Conservation (phyloP, 345 rosid species). For the Salix koriyanagi region DNA sequence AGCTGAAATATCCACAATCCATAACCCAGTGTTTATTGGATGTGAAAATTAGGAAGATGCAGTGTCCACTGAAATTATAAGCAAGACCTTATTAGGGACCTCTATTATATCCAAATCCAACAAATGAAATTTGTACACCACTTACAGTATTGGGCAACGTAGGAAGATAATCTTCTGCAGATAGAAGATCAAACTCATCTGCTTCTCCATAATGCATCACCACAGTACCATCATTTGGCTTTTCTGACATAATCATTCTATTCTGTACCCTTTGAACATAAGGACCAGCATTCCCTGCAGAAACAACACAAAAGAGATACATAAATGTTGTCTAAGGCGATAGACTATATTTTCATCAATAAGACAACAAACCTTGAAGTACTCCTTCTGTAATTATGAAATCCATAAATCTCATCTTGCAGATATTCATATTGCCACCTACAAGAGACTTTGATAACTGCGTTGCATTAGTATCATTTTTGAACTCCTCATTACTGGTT, state of each 20-base stretch:
- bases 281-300: conserved; percentile 44
- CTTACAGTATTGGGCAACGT: conserved; percentile 80
- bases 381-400: conserved; percentile 50
- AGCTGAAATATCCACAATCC: neutral
- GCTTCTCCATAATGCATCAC: conserved; percentile 79
- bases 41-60: neutral
- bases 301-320: conserved; percentile 12
- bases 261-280: conserved; percentile 39
- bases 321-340: conserved; percentile 2
- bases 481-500: conserved; percentile 54
- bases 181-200: conserved; percentile 62
- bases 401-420: conserved; percentile 68
- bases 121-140: conserved; percentile 4
- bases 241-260: conserved; percentile 72
- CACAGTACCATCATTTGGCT: conserved; percentile 74
- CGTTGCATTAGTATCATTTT: conserved; percentile 41
- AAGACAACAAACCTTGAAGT: conserved; percentile 56
- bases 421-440: conserved; percentile 71
- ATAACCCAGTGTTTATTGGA: neutral
- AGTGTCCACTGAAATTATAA: neutral
- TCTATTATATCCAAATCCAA: neutral
- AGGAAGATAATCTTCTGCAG: conserved; percentile 69
- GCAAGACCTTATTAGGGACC: neutral
- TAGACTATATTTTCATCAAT: conserved; percentile 4
- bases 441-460: conserved; percentile 68